Evolutionary conservation across 345 rosid genomes (phyloP), one percentile per base, ranked within the genome.

Genomic region (Lepidium didymum): DNA sequence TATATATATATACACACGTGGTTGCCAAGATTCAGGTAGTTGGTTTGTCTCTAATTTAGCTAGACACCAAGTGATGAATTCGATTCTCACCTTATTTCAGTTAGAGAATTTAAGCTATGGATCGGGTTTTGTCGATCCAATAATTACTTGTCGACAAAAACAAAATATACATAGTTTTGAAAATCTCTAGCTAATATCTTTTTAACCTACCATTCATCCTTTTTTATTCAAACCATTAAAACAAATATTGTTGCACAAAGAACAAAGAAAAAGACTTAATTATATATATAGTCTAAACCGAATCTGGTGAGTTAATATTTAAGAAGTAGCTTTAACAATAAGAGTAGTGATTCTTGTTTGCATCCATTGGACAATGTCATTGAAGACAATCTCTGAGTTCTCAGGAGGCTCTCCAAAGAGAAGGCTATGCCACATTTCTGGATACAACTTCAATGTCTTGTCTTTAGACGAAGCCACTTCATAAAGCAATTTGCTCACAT

Each of bases 371-470:
- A 89, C 77, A 13, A 87, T 86, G 63, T 94, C 95, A 4, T 41
- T 27, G 44, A 91, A 91, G 38, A 94, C 99, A 8, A 70, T 64
- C n/a, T 86, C 79, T 11, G 82, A 79, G 60, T 91, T 94, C 45
- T 84, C 76, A 3, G 41, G 49, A 19, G 91, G 75, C 55, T 94
- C 99, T 0, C 96, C 99, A 4, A 86, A 89, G 0, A 94, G 86
- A 65, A 94, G 64, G 4, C 97, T 93, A 33, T 94, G 99, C 97
- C 97, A 94, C 97, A 91, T 94, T 3, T 69, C 90, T 0, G 88
- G 86, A 61, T 94, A 94, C 58, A 89, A 29, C 79, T 88, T 94
- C 33, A 94, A 55, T 8, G 87, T 83, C 79, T 94, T 94, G n/a
- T n/a, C n/a, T n/a, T n/a, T n/a, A n/a, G n/a, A n/a, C n/a, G n/a